Conservation (phyloP, 352 stramenopile genomes). For the Pythium diclinum region DNA sequence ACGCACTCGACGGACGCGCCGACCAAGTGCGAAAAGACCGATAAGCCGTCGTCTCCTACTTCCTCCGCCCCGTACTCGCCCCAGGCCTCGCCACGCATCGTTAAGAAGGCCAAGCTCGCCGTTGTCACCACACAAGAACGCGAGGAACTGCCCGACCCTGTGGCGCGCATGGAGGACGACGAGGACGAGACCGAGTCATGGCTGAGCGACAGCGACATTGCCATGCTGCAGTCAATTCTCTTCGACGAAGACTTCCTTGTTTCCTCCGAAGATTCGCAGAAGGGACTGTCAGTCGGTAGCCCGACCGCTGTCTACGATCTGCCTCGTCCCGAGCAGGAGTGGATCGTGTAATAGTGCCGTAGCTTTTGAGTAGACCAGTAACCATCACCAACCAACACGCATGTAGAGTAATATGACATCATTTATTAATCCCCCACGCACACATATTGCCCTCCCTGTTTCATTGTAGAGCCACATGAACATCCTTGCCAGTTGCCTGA, state of each 20-base stretch:
- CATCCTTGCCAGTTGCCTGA: neutral
- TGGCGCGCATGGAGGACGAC: conserved; percentile 2
- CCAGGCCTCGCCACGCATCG: conserved; percentile 10
- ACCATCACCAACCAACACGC: neutral
- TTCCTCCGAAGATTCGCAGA: conserved; percentile 5
- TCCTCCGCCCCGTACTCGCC: conserved; percentile 12
- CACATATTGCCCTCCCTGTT: neutral
- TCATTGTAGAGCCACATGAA: too few relatives aligned
- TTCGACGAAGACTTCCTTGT: conserved; percentile 19
- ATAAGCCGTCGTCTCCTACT: conserved; percentile 2
- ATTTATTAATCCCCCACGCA: conserved; percentile 8
- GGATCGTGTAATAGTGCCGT: conserved; percentile 8
- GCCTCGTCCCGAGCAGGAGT: conserved; percentile 16
- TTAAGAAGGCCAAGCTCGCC: conserved; percentile 13
- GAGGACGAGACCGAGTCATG: conserved; percentile 10
- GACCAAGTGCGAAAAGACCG: neutral
- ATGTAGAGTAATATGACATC: conserved; percentile 21
- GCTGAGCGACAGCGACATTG: conserved; percentile 23
- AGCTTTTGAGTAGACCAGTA: neutral
- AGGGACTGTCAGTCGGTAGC: conserved; percentile 10
- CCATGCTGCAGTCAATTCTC: conserved; percentile 19
- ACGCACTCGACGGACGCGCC: neutral
- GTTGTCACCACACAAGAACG: neutral
- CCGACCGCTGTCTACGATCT: conserved; percentile 18
- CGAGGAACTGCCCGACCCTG: conserved; percentile 15